A percentile compares a stretch with the other conserved stretches of the same genome.
phyloP scores from a whole-genome alignment of 352 stramenopile genomes.

The Ophiocytium majus region DNA sequence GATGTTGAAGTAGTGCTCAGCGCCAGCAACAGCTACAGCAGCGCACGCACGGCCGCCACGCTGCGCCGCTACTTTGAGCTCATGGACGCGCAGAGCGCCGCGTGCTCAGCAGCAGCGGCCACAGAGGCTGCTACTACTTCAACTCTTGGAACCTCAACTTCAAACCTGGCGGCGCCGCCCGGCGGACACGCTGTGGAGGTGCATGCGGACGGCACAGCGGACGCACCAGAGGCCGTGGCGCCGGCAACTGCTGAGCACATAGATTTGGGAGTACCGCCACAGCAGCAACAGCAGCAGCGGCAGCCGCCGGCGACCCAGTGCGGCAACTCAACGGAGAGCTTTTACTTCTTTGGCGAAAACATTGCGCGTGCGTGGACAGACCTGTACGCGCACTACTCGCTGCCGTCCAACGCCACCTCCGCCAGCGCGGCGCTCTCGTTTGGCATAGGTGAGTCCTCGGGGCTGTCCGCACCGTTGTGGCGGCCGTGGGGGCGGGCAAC shows the following conservation, averaged over 20 bases:
- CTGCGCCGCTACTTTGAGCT: not conserved
- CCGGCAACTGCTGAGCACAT: no score
- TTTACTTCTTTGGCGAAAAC: constrained; percentile 11
- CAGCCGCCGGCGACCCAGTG: not conserved
- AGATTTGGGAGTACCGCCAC: no score
- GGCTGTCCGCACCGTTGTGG: no score
- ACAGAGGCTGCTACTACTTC: not conserved
- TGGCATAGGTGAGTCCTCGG: not conserved
- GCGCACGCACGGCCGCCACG: not conserved
- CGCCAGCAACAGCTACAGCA: constrained; percentile 6
- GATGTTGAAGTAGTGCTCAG: not conserved
- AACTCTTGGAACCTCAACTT: no score
- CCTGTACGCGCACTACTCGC: not conserved
- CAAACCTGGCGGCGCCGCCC: no score
- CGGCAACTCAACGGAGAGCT: not conserved
- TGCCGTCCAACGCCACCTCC: not conserved
- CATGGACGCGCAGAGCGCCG: not conserved
- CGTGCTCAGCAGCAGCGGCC: not conserved
- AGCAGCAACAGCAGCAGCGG: not conserved
- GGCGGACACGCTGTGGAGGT: no score
- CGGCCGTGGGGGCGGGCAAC: no score
- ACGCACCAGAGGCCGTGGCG: no score
- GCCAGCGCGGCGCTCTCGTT: not conserved
- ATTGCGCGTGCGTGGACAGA: not conserved
- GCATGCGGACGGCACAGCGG: no score